Conservation (phyloP, 148 eudicot species). For the Heliosperma pusillum region DNA sequence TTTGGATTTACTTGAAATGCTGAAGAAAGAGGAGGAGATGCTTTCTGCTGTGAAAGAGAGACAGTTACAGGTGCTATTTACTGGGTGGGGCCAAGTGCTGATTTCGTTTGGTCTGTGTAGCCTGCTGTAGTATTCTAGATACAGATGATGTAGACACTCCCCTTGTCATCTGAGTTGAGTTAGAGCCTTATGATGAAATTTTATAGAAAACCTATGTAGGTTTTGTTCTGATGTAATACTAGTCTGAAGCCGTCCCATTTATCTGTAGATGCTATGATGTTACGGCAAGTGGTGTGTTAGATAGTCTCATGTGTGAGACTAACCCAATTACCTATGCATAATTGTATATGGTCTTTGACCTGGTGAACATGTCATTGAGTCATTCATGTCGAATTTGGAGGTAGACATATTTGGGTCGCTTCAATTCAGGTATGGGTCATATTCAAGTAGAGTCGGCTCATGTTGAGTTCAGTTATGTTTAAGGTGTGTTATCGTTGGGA, state of each 20-base stretch:
- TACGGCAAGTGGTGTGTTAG: too few species aligned
- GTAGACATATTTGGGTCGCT: not conserved
- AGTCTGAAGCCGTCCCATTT: not conserved
- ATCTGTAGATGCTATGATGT: not conserved
- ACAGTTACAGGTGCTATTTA: slow-evolving; percentile 53
- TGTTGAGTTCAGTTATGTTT: not conserved
- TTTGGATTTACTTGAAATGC: slow-evolving; percentile 90
- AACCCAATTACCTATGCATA: not conserved
- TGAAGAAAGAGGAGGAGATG: slow-evolving; percentile 96
- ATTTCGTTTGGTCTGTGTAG: not conserved
- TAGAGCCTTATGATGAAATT: not conserved
- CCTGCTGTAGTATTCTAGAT: not conserved
- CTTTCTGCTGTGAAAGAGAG: slow-evolving; percentile 79
- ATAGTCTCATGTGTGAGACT: not conserved
- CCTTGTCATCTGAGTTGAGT: not conserved
- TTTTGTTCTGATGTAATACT: not conserved
- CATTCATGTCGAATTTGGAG: not conserved
- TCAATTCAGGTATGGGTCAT: not conserved
- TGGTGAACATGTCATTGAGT: not conserved
- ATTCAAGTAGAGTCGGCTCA: not conserved
- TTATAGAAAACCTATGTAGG: not conserved
- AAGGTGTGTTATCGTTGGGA: not conserved
- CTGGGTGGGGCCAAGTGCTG: not conserved
- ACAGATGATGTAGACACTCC: not conserved
- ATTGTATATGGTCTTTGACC: not conserved